Conservation (phyloP, 1,139 yeast genomes). For the Diutina rugosa region DNA sequence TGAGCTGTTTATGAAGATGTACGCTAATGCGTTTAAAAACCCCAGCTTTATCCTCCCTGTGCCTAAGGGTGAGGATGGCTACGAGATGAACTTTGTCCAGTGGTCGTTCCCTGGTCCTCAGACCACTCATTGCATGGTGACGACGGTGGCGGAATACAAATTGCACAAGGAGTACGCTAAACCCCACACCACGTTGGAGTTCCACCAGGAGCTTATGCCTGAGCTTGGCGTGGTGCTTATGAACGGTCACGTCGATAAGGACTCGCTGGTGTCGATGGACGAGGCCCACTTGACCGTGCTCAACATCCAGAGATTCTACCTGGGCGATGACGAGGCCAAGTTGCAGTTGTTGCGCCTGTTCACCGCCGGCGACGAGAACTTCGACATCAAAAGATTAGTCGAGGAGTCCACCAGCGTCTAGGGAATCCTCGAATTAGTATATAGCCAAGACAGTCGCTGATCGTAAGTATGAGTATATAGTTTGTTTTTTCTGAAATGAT, state of each 20-base stretch:
- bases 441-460: neutral
- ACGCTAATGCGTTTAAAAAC: conserved; percentile 54
- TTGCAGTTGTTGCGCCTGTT: conserved; percentile 49
- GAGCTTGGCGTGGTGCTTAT: conserved; percentile 61
- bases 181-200: conserved; percentile 85
- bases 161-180: conserved; percentile 84
- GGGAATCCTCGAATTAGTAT: neutral
- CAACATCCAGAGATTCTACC: conserved; percentile 82
- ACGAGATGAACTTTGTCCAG: conserved; percentile 86
- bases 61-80: conserved; percentile 41
- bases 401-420: conserved; percentile 50
- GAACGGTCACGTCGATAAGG: conserved; percentile 78
- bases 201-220: conserved; percentile 67
- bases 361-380: conserved; percentile 52
- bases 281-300: conserved; percentile 72
- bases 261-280: conserved; percentile 47
- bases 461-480: too few relatives aligned
- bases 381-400: conserved; percentile 55
- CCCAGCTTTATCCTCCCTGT: conserved; percentile 69
- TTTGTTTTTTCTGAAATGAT: too few relatives aligned
- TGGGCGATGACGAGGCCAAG: conserved; percentile 44
- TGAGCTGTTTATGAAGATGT: conserved; percentile 45
- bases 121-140: conserved; percentile 82
- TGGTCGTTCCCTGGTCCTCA: conserved; percentile 84
- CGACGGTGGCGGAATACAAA: conserved; percentile 86